Base-by-base conservation (phyloP, 768 basidiomycete species). In the Stropharia rugosoannulata region DNA sequence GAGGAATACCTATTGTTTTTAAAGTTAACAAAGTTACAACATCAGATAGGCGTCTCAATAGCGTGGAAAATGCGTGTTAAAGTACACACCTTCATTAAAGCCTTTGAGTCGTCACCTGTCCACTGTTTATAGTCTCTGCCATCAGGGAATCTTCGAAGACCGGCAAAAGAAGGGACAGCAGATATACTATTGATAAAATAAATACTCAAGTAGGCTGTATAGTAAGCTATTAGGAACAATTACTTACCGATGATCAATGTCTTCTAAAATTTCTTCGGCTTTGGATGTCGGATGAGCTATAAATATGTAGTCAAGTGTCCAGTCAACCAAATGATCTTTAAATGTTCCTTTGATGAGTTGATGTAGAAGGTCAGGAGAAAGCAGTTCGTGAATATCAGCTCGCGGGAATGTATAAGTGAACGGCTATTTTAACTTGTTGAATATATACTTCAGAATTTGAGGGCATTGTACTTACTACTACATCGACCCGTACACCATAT, bases 301-400 rank as follows among this genome's bases (percentile, higher is more conserved):
- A 4, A 22, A 22, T 22, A 22, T 1, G 4, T 22, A 22, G 39
- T 2, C 6, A 4, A 19, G 57, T 68, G 54, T 15, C n/a, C 2
- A 79, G 59, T 40, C 73, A 76, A 76, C 74, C 3, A 78, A 61
- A 46, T 76, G 76, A 44, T 76, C 76, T 51, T 76, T 78, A 64
- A 76, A 78, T 0, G 61, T 66, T 8, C 75, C 73, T 55, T 76
- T 76, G 61, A 76, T 74, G 3, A 78, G 36, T 59, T 76, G 75
- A 58, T 78, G 75, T 0, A 75, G 61, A 1, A 75, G 62, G 55
- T 75, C 71, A 1, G 72, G 70, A 6, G 70, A 29, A 1, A 75
- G 45, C 1, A 73, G 61, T 46, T 71, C 63, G 51, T 74, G 66
- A 25, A 75, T 74, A 48, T 75, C 68, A 0, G 71, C 71, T 10